Evolutionary conservation across 164 flowering plant species (phyloP).

Genomic region (Santalum album): DNA sequence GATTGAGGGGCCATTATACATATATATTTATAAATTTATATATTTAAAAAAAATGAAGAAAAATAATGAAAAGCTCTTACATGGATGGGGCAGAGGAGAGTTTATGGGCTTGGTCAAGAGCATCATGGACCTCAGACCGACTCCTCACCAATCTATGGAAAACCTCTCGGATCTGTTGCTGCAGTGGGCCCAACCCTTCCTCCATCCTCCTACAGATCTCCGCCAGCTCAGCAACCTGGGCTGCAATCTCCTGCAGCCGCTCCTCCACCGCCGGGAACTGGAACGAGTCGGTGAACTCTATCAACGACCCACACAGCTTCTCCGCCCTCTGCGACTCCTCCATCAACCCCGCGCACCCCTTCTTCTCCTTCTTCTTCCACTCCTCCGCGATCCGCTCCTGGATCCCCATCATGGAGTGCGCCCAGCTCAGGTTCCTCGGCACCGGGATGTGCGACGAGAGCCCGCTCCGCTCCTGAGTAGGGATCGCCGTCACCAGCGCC

Average conservation of each 20-base stretch:
- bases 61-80: too few relatives aligned
- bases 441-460: slow-evolving; percentile 37
- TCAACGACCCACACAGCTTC: slow-evolving; percentile 32
- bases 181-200: slow-evolving; percentile 68
- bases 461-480: slow-evolving; percentile 68
- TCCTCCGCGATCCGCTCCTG: slow-evolving; percentile 80
- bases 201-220: slow-evolving; percentile 65
- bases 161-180: slow-evolving; percentile 66
- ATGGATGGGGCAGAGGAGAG: too few relatives aligned
- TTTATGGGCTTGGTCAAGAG: slow-evolving; percentile 44
- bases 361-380: slow-evolving; percentile 91
- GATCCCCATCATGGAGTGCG: slow-evolving; percentile 44
- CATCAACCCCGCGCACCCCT: slow-evolving; percentile 52
- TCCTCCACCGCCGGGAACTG: slow-evolving; percentile 46
- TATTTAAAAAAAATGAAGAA: too few relatives aligned
- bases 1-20: too few relatives aligned
- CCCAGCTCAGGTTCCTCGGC: slow-evolving; percentile 55
- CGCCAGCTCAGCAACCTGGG: slow-evolving; percentile 44
- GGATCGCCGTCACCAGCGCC: slow-evolving; percentile 64
- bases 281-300: slow-evolving; percentile 42
- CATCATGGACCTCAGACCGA: slow-evolving; percentile 51
- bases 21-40: too few relatives aligned
- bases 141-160: slow-evolving; percentile 75
- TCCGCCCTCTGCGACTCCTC: slow-evolving; percentile 69
- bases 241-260: slow-evolving; percentile 34